Conservation (phyloP, 768 basidiomycete species). For the button mushroom (Agaricus bisporus) region DNA sequence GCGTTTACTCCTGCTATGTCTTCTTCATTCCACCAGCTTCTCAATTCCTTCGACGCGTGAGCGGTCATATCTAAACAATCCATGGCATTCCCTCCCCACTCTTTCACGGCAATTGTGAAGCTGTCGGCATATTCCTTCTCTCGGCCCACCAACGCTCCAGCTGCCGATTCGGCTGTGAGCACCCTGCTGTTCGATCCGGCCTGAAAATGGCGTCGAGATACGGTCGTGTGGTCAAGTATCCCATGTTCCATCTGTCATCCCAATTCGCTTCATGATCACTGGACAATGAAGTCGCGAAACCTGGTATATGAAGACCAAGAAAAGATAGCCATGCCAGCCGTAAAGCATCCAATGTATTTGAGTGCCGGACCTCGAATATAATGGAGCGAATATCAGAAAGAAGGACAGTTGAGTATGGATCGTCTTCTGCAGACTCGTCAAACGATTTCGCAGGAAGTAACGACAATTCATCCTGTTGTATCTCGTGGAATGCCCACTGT, state of each 20-base stretch:
- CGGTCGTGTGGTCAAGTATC: conserved; percentile 36
- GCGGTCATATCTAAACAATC: conserved; percentile 43
- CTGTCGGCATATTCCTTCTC: conserved; percentile 55
- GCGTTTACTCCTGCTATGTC: conserved; percentile 49
- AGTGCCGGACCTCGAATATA: conserved; percentile 41
- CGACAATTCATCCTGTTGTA: conserved; percentile 34
- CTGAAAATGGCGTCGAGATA: conserved; percentile 50
- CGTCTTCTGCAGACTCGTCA: conserved; percentile 41
- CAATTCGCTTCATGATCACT: conserved; percentile 27
- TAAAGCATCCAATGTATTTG: conserved; percentile 46
- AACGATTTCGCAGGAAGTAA: conserved; percentile 49
- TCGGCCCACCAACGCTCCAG: conserved; percentile 61
- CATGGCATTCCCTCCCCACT: conserved; percentile 53
- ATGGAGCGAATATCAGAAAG: conserved; percentile 66
- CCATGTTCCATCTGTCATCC: conserved; percentile 67
- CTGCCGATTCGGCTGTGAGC: conserved; percentile 52
- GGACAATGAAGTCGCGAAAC: conserved; percentile 41
- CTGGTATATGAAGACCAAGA: conserved; percentile 68
- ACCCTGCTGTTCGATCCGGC: conserved; percentile 20
- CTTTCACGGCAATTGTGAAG: conserved; percentile 58
- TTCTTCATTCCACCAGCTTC: conserved; percentile 32
- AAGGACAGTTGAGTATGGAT: conserved; percentile 70
- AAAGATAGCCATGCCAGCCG: conserved; percentile 67
- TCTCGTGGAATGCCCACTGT: conserved; percentile 60
- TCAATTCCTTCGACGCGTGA: conserved; percentile 22